These are phyloP conservation scores for Vigna angularis DNA, from an alignment of 306 rosid genomes.

Conservation along the genomic window DNA sequence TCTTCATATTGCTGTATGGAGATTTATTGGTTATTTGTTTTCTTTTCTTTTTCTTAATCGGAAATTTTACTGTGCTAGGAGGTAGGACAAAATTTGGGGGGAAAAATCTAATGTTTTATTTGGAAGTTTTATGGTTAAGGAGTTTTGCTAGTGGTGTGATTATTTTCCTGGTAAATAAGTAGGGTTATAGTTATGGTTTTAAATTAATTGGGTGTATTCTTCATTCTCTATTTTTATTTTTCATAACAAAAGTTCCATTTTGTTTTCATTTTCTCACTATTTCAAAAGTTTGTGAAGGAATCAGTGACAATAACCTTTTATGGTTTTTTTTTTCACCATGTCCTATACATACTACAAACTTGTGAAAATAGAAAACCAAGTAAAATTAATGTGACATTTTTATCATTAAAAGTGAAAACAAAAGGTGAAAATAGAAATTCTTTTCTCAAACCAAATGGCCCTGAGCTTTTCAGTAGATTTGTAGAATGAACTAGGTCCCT, in stretches of 20 bases:
- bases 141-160: slow-evolving; percentile 20
- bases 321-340: background rate
- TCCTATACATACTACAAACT: background rate
- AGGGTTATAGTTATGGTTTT: slow-evolving; percentile 27
- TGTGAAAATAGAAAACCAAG: background rate
- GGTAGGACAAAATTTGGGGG: slow-evolving; percentile 1
- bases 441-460: background rate
- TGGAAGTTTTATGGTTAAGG: slow-evolving; percentile 18
- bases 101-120: background rate
- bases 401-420: background rate
- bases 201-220: background rate
- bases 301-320: background rate
- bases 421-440: background rate
- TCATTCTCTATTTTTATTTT: background rate
- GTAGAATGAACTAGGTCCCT: slow-evolving; percentile 25
- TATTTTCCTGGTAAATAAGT: slow-evolving; percentile 7
- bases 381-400: background rate
- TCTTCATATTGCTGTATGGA: slow-evolving; percentile 6
- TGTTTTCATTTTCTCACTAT: background rate
- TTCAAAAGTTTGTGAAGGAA: background rate
- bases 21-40: slow-evolving; percentile 22
- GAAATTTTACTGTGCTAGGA: slow-evolving; percentile 12
- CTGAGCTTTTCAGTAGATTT: background rate
- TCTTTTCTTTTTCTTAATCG: slow-evolving; percentile 3
- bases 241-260: background rate